Base-by-base conservation (phyloP, 192 early-diverging fungal species). In the Rhizoclosmatium globosum region DNA sequence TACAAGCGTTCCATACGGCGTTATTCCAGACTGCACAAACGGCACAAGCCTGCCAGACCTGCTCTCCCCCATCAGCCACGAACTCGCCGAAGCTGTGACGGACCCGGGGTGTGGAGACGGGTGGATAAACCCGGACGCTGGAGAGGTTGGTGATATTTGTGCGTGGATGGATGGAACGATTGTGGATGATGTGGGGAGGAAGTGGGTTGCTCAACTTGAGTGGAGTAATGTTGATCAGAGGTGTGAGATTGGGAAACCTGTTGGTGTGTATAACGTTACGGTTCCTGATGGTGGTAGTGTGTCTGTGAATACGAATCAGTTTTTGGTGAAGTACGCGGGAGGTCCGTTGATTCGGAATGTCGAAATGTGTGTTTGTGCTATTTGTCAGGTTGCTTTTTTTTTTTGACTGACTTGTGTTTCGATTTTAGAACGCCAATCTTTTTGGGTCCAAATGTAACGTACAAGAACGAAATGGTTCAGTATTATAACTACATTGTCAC, bases 101-200 rank as follows among this genome's bases (percentile, higher is more conserved):
- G 76, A 82, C 50, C 64, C 81, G n/a, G 81, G 48, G 3, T 79
- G 82, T 17, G 81, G 81, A 4, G 3, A 62, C 41, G 81, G 79
- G 13, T 82, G 81, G 81, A 82, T 82, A 45, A 65, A 79, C 72
- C 11, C 13, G 4, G 38, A n/a, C 23, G 68, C 58, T 50, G 73
- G 80, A 31, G 80, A 82, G 64, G 79, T 78, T 45, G 80, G 50
- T 41, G 80, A 82, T 38, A 59, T 79, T 39, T 82, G 80, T 46
- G 72, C 79, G 59, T 21, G 39, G 31, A 31, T 31, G 31, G 31
- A 31, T 31, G 31, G 31, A 31, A 31, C 31, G 31, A 31, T 31
- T 31, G 31, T 31, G 31, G 31, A 31, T 31, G 31, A 31, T 31
- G 31, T 31, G 31, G 31, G 31, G 31, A 31, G 31, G 31, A 31